These are phyloP conservation scores for Drosera spatulata DNA, from an alignment of 179 eudicot species.

Conservation along the genomic window DNA sequence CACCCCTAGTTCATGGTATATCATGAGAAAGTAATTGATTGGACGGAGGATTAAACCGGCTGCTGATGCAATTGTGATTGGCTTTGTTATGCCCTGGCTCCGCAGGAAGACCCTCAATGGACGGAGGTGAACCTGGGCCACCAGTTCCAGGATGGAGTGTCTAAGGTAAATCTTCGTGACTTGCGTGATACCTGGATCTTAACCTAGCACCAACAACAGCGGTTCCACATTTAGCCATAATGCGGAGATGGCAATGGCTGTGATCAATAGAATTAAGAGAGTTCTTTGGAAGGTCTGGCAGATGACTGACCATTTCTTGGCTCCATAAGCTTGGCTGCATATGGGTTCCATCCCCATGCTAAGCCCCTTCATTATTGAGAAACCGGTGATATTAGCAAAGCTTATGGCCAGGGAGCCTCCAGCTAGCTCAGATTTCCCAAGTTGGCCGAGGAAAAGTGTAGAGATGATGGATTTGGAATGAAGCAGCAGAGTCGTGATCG, in stretches of 20 bases:
- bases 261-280: constrained; percentile 43
- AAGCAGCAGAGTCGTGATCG: constrained; percentile 42
- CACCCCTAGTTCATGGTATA: constrained; percentile 40
- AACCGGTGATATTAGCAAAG: constrained; percentile 85
- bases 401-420: constrained; percentile 82
- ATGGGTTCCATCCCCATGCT: constrained; percentile 90
- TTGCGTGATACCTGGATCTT: constrained; percentile 44
- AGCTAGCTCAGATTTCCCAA: constrained; percentile 58
- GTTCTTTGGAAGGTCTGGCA: constrained; percentile 63
- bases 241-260: constrained; percentile 40
- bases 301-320: constrained; percentile 43
- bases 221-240: constrained; percentile 77
- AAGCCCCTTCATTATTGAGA: constrained; percentile 84
- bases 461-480: constrained; percentile 71
- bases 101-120: constrained; percentile 63
- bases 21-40: constrained; percentile 43
- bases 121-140: constrained; percentile 49
- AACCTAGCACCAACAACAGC: constrained; percentile 42
- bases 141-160: constrained; percentile 57
- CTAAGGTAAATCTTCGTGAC: constrained; percentile 49
- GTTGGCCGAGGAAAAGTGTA: constrained; percentile 64
- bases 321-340: constrained; percentile 88
- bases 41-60: constrained; percentile 51
- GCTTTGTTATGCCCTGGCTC: constrained; percentile 50
- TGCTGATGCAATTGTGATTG: constrained; percentile 40